phyloP scores from a whole-genome alignment of 1,284 basidiomycete genomes.

The Naganishia albida region DNA sequence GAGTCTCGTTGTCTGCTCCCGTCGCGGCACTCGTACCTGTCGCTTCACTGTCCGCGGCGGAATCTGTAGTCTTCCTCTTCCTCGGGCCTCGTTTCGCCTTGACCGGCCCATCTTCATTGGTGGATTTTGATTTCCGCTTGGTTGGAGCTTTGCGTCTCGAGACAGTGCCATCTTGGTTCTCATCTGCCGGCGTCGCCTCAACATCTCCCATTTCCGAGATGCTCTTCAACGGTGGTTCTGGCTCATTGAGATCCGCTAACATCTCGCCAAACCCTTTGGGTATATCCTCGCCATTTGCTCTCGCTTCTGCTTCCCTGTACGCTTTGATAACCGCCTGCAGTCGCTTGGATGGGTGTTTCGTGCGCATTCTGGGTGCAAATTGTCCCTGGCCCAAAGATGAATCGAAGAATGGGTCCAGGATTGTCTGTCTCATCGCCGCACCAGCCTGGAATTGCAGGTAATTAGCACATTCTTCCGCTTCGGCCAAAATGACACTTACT shows the following conservation, averaged over 20 bases:
- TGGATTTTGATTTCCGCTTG: constrained; percentile 13
- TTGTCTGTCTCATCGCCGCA: constrained; percentile 62
- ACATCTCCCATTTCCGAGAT: constrained; percentile 3
- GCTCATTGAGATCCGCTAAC: constrained; percentile 48
- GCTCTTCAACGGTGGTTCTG: constrained; percentile 40
- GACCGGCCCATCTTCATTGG: constrained; percentile 3
- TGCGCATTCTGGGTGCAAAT: constrained; percentile 72
- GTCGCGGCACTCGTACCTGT: constrained; percentile 1
- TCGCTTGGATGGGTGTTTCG: constrained; percentile 80
- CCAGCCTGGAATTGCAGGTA: constrained; percentile 57
- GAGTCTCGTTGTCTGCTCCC: constrained; percentile 5
- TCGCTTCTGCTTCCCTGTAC: constrained; percentile 64
- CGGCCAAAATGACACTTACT: constrained; percentile 52
- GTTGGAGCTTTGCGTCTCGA: constrained; percentile 3
- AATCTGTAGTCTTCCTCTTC: constrained; percentile 41
- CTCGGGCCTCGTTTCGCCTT: constrained; percentile 26
- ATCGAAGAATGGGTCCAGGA: constrained; percentile 61
- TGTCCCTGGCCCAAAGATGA: constrained; percentile 58
- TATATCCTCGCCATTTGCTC: constrained; percentile 36
- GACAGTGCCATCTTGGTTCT: neutral
- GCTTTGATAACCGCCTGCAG: constrained; percentile 85
- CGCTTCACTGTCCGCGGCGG: constrained; percentile 28
- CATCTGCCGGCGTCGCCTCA: neutral
- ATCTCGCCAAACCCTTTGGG: constrained; percentile 47
- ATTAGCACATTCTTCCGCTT: constrained; percentile 27